Conservation (phyloP, 495 filamentous ascomycete genomes). For the Daldinia grandis region DNA sequence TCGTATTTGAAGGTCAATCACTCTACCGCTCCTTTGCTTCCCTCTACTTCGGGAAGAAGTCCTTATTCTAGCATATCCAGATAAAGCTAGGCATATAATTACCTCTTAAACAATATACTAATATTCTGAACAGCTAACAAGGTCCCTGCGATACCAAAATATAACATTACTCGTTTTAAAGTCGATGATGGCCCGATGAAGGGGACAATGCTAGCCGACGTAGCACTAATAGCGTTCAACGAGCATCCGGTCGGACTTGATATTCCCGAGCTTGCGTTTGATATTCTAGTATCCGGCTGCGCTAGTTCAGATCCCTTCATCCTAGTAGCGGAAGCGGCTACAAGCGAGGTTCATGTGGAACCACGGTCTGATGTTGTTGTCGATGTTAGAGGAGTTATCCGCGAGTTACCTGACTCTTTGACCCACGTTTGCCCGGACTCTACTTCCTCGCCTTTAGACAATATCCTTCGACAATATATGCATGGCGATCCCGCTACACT, state of each 20-base stretch:
- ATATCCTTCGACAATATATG: slow-evolving; percentile 82
- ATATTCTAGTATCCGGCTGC: slow-evolving; percentile 84
- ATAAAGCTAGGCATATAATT: slow-evolving; percentile 2
- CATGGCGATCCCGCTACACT: slow-evolving; percentile 78
- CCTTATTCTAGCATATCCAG: slow-evolving; percentile 45
- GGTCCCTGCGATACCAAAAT: slow-evolving; percentile 77
- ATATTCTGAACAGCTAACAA: slow-evolving; percentile 60
- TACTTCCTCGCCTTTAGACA: slow-evolving; percentile 82
- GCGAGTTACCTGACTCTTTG: slow-evolving; percentile 73
- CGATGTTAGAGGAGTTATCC: slow-evolving; percentile 72
- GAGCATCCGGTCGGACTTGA: slow-evolving; percentile 76
- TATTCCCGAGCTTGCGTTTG: slow-evolving; percentile 82
- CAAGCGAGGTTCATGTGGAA: slow-evolving; percentile 67
- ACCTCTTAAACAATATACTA: slow-evolving; percentile 40
- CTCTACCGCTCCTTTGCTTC: slow-evolving; percentile 64
- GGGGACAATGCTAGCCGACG: slow-evolving; percentile 78
- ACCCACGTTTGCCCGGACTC: slow-evolving; percentile 75
- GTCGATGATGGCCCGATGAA: slow-evolving; percentile 72
- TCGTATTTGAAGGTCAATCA: slow-evolving; percentile 82
- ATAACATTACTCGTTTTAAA: slow-evolving; percentile 78
- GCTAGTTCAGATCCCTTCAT: slow-evolving; percentile 71
- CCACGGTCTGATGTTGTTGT: slow-evolving; percentile 71
- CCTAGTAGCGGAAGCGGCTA: slow-evolving; percentile 73
- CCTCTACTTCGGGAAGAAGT: slow-evolving; percentile 61
- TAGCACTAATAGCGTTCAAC: slow-evolving; percentile 72